Evolutionary conservation across 208 protist genomes (phyloP), one percentile per base, ranked within the genome.

Genomic region (Trypanosoma congolense): DNA sequence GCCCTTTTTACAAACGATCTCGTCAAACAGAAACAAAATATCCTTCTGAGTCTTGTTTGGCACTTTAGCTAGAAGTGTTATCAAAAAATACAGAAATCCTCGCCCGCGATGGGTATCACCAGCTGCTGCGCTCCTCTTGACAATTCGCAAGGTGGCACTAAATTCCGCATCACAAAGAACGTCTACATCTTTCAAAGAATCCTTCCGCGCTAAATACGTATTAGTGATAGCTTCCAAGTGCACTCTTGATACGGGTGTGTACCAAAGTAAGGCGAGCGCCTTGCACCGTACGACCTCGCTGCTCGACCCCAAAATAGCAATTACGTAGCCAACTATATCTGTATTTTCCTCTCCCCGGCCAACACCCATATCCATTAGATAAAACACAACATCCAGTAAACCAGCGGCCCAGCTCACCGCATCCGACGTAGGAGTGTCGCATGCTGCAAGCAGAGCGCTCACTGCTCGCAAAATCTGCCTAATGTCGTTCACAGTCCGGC

Each of bases 381-480:
- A 25, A 44, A 33, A 18, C 19, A 55, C 64, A 36, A 40, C 42
- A 19, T 22, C 36, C 19, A 70, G 42, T 24, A 70, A 33, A 41
- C 56, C 64, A 44, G 58, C 1, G 5, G 48, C 54, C 64, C 64
- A 70, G n/a, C 63, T 50, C 4, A 70, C 38, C 4, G 44, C 40
- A 42, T 16, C 14, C 10, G 16, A 40, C 5, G 21, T 14, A 26
- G 38, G 52, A 8, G 3, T 22, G n/a, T 61, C 40, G 12, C 61
- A 49, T 8, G 22, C 2, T 4, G 58, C 43, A 12, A 58, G 14
- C 12, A 73, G 25, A 31, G 40, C 50, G 18, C 44, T 53, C 2
- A 56, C 51, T 22, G 65, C 36, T 16, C 55, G 41, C 6, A 65
- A 10, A 48, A 73, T 48, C 21, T 12, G 4, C 43, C 47, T 42